Evolutionary conservation across 192 early-diverging fungal genomes (phyloP), one percentile per base, ranked within the genome.

Genomic region (Coemansia sp.): DNA sequence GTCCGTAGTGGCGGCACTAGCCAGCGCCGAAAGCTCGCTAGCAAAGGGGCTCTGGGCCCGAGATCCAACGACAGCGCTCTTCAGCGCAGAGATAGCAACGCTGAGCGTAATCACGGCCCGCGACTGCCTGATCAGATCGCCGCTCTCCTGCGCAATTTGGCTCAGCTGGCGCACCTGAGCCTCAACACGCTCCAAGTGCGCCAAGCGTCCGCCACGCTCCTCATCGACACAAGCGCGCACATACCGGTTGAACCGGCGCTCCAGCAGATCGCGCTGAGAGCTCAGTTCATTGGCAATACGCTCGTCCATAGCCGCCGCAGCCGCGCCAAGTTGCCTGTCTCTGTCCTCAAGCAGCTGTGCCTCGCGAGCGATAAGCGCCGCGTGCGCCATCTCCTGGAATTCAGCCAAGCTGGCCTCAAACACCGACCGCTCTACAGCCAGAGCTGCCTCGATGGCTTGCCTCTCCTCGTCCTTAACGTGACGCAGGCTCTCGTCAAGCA

Each of bases 181-280:
- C 63, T 87, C 86, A 51, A 98, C 87, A 58, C 92, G 87, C 74
- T 96, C 94, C 46, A 98, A 73, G 39, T 89, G 86, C 8, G 93
- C 93, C 64, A 98, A 80, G 17, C 96, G 91, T 15, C 94, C 94
- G 21, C 88, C 88, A 63, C 96, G 90, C 84, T 98, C 96, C 51
- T 91, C 84, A 64, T 98, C 96, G 31, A 98, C 91, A 34, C 89
- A 82, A 21, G 82, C 77, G 60, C 89, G 91, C 73, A 95, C 88
- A 72, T 94, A 87, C 36, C 88, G 83, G 59, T 90, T 81, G 87
- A 92, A 98, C 59, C 85, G 85, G 50, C 90, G 86, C 78, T 95
- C 89, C 72, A 94, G 80, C 42, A 90, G 85, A 58, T 86, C 82
- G 39, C 86, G 86, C 74, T 96, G 92, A 29, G 77, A 72, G 39